Conservation (phyloP, 345 rosid genomes). For the Acer campestre region DNA sequence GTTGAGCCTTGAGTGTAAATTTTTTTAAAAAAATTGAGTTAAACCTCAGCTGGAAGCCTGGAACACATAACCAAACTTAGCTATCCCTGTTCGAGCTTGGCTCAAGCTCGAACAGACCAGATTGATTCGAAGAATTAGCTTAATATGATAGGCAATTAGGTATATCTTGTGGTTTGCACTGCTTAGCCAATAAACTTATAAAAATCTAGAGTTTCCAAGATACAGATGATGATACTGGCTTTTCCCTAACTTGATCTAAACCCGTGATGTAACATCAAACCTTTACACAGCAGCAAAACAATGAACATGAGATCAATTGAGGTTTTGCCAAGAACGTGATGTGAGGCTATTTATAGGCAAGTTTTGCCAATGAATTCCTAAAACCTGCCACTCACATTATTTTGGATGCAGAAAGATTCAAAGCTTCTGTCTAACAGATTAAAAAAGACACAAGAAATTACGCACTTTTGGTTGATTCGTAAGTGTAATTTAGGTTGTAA, state of each 20-base stretch:
- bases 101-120: slow-evolving; percentile 6
- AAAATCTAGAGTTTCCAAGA: background rate
- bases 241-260: background rate
- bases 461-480: background rate
- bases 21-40: background rate
- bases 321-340: too few species aligned
- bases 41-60: background rate
- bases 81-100: background rate
- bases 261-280: background rate
- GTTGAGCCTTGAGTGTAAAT: background rate
- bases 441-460: background rate
- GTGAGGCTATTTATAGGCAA: background rate
- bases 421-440: background rate
- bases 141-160: background rate
- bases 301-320: background rate
- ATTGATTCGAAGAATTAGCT: background rate
- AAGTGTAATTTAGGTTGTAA: background rate
- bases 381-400: background rate
- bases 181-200: background rate
- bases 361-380: background rate
- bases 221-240: background rate
- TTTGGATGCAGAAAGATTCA: background rate
- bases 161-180: background rate
- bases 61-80: background rate
- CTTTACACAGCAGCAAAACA: background rate